Conservation (phyloP, 495 filamentous ascomycete genomes). For the Tuber umbilicatum region DNA sequence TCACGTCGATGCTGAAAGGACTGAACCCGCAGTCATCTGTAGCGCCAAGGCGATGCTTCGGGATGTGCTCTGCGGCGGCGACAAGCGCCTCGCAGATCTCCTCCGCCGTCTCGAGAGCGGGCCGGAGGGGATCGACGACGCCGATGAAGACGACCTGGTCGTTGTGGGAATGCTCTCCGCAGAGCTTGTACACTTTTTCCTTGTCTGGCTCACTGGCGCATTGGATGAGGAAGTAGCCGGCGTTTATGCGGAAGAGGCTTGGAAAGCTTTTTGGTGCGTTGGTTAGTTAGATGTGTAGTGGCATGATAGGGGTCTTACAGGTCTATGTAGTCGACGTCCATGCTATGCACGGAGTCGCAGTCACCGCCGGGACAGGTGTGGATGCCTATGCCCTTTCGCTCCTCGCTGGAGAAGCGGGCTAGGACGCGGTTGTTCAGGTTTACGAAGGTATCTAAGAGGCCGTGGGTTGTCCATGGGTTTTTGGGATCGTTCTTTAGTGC, state of each 20-base stretch:
- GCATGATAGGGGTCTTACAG: constrained; percentile 27
- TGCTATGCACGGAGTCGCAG: constrained; percentile 46
- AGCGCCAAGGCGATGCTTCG: constrained; percentile 44
- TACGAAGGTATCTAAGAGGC: constrained; percentile 46
- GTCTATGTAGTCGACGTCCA: constrained; percentile 45
- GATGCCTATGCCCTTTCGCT: constrained; percentile 45
- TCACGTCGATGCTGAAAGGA: constrained; percentile 45
- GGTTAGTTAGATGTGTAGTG: background rate
- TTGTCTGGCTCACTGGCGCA: constrained; percentile 44
- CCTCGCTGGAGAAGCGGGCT: constrained; percentile 41
- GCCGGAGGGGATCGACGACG: constrained; percentile 44
- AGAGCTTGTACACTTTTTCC: constrained; percentile 43
- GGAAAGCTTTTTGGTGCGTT: constrained; percentile 37
- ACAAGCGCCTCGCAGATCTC: constrained; percentile 43
- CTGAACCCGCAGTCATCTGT: constrained; percentile 48
- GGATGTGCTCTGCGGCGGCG: constrained; percentile 44
- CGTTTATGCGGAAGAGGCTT: constrained; percentile 46
- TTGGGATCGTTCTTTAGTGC: constrained; percentile 45
- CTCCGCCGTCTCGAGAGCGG: constrained; percentile 44
- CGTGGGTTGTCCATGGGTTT: constrained; percentile 46
- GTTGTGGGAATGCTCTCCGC: constrained; percentile 42
- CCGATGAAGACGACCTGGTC: constrained; percentile 46
- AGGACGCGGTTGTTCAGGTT: constrained; percentile 46
- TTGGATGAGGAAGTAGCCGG: constrained; percentile 48
- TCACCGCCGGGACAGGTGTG: constrained; percentile 49